Evolutionary conservation across 768 basidiomycete species (phyloP), one percentile per base, ranked within the genome.

Genomic region (Amanita brunnescens): DNA sequence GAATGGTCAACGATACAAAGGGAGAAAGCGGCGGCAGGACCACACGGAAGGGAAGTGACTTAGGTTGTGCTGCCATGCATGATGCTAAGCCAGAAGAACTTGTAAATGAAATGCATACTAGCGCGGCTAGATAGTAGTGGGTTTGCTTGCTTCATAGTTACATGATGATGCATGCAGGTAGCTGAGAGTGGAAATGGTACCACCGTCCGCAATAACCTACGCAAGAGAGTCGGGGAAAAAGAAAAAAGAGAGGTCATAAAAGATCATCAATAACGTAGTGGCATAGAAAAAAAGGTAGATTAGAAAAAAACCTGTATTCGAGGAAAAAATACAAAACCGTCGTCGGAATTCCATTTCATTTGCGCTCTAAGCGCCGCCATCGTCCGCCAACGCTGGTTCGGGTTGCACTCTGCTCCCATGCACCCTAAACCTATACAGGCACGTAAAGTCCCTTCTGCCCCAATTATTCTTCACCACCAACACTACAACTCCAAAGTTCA

Each of bases 401-500:
- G 70, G 75, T 9, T 66, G 74, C 47, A 81, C 59, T 50, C 63
- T 71, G 57, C 78, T 69, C 13, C 89, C 89, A 59, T 91, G 88
- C 26, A 89, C 86, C 38, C 89, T 78, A 68, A 91, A 70, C 39
- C 89, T 81, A 66, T 92, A 98, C 34, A 98, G 66, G 66, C 95
- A 98, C 0, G 94, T 96, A 62, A 78, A 90, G 52, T 85, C 81
- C 5, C 75, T 73, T 65, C 74, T 72, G 37, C 94, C 95, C 85
- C 92, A 97, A 62, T 97, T 98, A 62, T 72, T 86, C 67, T 81
- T 75, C 58, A 98, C 72, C 55, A 79, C 71, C 61, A 96, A 72
- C 54, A 85, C 81, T 23, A 97, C 87, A 47, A 95, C 70, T 1
- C 89, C 89, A 59, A 95, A 86, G 64, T 93, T 91, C 37, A 96